phyloP scores from a whole-genome alignment of 148 eudicot species.

The Agrostemma githago region DNA sequence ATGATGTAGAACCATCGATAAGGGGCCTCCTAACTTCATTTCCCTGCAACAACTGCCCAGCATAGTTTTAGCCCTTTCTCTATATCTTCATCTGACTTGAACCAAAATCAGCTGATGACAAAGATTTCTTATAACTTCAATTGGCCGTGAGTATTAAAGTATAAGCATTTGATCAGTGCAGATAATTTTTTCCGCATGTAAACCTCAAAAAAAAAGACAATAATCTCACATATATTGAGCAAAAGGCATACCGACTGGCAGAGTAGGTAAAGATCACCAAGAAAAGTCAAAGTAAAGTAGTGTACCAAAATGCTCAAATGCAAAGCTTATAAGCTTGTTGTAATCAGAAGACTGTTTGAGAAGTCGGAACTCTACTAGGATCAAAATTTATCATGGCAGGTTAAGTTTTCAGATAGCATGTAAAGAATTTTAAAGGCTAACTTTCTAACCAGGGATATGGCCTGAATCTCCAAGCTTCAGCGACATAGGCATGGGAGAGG shows the following conservation, averaged over 20 bases:
- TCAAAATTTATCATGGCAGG: not conserved
- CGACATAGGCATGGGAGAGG: conserved; percentile 45
- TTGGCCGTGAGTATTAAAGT: no score
- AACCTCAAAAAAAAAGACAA: not conserved
- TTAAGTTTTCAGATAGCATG: not conserved
- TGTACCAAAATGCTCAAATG: not conserved
- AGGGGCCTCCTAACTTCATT: no score
- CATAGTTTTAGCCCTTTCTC: not conserved
- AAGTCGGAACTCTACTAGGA: not conserved
- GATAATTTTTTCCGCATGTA: not conserved
- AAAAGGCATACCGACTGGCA: not conserved
- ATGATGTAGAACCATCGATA: no score
- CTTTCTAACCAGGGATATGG: conserved; percentile 44
- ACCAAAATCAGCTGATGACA: not conserved
- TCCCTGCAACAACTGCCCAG: no score
- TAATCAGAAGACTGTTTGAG: not conserved
- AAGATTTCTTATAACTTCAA: no score
- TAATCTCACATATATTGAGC: not conserved
- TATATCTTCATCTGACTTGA: not conserved
- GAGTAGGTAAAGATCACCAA: no score
- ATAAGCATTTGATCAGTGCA: not conserved
- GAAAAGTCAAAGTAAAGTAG: no score
- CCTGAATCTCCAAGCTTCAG: conserved; percentile 75
- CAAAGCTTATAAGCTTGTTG: not conserved
- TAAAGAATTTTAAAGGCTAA: not conserved